Evolutionary conservation across 2,329 filamentous ascomycete species (phyloP).

Genomic region (Paraconiothyrium sp.): DNA sequence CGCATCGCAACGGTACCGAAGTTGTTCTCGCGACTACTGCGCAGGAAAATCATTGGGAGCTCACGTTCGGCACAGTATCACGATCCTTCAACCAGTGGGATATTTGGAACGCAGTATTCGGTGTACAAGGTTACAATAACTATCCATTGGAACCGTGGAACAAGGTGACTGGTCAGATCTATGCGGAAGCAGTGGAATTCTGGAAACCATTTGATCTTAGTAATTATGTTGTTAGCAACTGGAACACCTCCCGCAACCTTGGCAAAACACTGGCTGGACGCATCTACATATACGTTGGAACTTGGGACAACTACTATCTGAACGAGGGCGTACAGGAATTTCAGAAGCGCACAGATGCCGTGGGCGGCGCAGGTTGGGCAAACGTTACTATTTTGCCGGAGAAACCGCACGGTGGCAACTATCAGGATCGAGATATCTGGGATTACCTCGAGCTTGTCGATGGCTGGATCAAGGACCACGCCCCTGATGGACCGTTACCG

Average conservation of each 20-base stretch:
- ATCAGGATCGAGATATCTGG: constrained; percentile 43
- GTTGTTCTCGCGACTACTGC: constrained; percentile 36
- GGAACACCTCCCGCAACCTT: constrained; percentile 43
- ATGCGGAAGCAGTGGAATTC: constrained; percentile 46
- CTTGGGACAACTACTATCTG: constrained; percentile 48
- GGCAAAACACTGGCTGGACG: constrained; percentile 43
- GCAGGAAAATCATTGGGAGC: constrained; percentile 52
- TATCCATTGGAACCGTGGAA: constrained; percentile 53
- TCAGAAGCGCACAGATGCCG: constrained; percentile 43
- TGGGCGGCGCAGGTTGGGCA: constrained; percentile 47
- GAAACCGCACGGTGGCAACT: constrained; percentile 46
- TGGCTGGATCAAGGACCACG: constrained; percentile 43
- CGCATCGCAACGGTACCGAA: constrained; percentile 36
- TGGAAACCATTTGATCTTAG: constrained; percentile 51
- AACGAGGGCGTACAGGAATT: constrained; percentile 50
- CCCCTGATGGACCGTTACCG: constrained; percentile 41
- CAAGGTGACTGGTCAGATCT: constrained; percentile 52
- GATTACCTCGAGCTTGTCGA: constrained; percentile 47
- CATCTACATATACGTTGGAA: constrained; percentile 49
- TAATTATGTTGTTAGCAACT: constrained; percentile 46
- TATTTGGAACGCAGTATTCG: constrained; percentile 51
- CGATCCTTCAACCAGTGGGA: constrained; percentile 51
- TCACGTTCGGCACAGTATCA: constrained; percentile 47
- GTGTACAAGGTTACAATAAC: constrained; percentile 48
- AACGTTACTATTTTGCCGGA: constrained; percentile 47